Conservation (phyloP, 140 eudicot species). For the Ambrosia hybrid region DNA sequence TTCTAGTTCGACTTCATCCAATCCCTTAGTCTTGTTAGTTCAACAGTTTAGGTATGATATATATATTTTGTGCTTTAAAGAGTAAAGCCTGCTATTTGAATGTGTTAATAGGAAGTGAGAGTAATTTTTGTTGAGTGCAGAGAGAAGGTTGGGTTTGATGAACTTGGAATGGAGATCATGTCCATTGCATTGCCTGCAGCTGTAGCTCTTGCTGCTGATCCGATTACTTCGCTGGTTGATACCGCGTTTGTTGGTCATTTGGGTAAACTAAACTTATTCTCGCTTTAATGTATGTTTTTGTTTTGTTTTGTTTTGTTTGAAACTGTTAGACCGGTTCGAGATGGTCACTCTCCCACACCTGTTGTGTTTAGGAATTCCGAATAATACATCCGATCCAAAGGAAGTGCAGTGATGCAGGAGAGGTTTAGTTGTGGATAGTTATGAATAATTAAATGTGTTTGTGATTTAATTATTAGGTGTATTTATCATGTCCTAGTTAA, state of each 20-base stretch:
- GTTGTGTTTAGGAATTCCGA: no score
- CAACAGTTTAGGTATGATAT: slow-evolving; percentile 46
- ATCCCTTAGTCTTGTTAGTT: slow-evolving; percentile 20
- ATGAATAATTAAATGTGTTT: no score
- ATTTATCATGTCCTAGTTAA: no score
- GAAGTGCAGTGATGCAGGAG: no score
- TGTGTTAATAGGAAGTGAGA: neutral
- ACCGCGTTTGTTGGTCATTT: slow-evolving; percentile 93
- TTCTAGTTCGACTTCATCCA: slow-evolving; percentile 15
- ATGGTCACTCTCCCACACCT: no score
- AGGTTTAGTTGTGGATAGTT: no score
- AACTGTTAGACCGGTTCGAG: neutral
- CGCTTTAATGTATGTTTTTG: slow-evolving; percentile 1
- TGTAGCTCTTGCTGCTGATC: slow-evolving; percentile 96
- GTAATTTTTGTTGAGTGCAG: slow-evolving; percentile 28
- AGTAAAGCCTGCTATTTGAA: neutral
- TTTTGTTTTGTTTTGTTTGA: slow-evolving; percentile 2
- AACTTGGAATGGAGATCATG: slow-evolving; percentile 74
- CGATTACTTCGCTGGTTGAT: slow-evolving; percentile 84
- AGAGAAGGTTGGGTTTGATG: slow-evolving; percentile 56
- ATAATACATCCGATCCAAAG: no score
- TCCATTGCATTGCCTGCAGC: slow-evolving; percentile 95
- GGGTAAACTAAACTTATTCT: slow-evolving; percentile 43
- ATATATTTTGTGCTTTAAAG: no score
- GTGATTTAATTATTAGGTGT: no score